Evolutionary conservation across 2,329 filamentous ascomycete genomes (phyloP), one percentile per base, ranked within the genome.

Genomic region (Fusarium torreyae): DNA sequence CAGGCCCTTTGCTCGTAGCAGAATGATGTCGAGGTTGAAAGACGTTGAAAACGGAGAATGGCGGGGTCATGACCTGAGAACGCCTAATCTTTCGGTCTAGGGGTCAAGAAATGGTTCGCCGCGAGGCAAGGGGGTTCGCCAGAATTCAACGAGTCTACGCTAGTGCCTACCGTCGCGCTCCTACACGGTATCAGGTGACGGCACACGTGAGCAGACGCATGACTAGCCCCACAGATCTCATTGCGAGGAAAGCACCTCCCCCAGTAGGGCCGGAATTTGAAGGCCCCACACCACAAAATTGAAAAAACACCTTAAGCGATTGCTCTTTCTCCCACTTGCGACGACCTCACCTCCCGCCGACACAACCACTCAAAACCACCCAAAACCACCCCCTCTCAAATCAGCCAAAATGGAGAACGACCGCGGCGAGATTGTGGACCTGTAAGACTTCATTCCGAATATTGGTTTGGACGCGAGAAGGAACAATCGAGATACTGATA

Each of bases 391-490:
- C 70, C 70, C 72, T 65, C 52, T 56, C 57, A 72, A 72, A 71
- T 77, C 79, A 81, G 84, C 80, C 81, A 94, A 89, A 86, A 99
- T 98, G 96, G 96, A 99, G 91, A 99, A 99, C 94, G 96, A 98
- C 89, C 94, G 94, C 88, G 95, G 95, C 88, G 94, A 98, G 87
- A 94, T 98, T 87, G 96, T 98, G 85, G 95, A 98, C 88, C 94
- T 97, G 94, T 97, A 91, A 86, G 91, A 85, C 75, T 64, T 62
- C 53, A 61, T 63, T 70, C 74, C 34, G 56, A 60, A 57, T 38
- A 55, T 54, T 44, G 38, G 44, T 13, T 33, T 46, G 53, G 66
- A 43, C 26, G 53, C 58, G 66, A 56, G 60, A 64, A 69, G 59
- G 59, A 71, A 59, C 39, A 58, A 68, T 68, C 17, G 66, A 53